Conservation (phyloP, 202 grass and related monocot species). For the Sporobolus alterniflorus region DNA sequence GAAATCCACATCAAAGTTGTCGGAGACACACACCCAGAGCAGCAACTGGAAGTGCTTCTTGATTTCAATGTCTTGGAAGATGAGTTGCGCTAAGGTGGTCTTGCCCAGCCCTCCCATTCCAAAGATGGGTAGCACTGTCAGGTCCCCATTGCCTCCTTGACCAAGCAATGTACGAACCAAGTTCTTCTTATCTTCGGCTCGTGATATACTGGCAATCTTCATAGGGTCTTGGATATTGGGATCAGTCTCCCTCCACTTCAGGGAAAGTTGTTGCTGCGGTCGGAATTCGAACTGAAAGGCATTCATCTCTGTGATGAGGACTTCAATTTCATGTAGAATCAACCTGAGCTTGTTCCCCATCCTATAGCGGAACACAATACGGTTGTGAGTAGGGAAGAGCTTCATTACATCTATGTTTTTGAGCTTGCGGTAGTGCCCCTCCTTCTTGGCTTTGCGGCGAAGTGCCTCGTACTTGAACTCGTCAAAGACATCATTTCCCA, state of each 20-base stretch:
- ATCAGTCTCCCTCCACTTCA: neutral
- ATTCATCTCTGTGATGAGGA: neutral
- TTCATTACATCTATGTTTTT: conserved; percentile 8
- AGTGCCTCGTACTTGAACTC: conserved; percentile 31
- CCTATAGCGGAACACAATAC: neutral
- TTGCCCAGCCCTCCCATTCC: neutral
- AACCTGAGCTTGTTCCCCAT: neutral
- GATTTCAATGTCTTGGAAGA: neutral
- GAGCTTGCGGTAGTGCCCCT: neutral
- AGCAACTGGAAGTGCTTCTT: neutral
- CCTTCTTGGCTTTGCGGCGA: neutral
- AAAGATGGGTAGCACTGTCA: neutral
- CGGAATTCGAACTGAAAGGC: neutral
- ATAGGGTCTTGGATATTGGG: neutral
- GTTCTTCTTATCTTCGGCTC: neutral
- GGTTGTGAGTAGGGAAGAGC: conserved; percentile 20
- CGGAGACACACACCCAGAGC: conserved; percentile 40
- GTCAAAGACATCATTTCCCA: neutral
- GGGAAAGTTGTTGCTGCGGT: neutral
- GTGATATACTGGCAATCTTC: conserved; percentile 4
- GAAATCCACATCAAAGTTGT: conserved; percentile 14
- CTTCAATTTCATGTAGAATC: neutral
- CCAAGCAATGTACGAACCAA: neutral
- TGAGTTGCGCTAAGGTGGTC: conserved; percentile 16
- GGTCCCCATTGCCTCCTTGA: neutral